Evolutionary conservation across 23 red algal species (phyloP).

Genomic region (Gracilaria vermiculophylla): DNA sequence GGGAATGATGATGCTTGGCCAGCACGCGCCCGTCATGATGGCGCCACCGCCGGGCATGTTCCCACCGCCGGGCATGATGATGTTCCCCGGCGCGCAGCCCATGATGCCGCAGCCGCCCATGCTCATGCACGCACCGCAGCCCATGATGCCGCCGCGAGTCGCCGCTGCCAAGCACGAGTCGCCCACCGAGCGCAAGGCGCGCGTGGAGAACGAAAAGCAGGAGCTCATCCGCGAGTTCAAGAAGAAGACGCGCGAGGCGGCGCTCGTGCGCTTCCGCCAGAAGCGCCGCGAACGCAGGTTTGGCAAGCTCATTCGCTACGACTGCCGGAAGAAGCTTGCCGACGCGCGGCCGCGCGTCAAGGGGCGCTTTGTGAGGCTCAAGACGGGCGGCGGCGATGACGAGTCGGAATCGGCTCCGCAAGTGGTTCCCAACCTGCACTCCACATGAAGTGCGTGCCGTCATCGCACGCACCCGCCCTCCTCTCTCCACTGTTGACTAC

Average conservation of each 20-base stretch:
- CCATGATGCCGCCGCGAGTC: background rate
- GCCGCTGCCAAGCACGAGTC: conserved; percentile 40
- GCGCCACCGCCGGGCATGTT: conserved; percentile 39
- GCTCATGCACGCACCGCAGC: conserved; percentile 30
- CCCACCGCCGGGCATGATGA: conserved; percentile 49
- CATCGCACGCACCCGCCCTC: background rate
- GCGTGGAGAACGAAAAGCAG: conserved; percentile 80
- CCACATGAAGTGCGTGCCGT: background rate
- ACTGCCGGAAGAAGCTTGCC: conserved; percentile 83
- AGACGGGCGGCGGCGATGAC: conserved; percentile 27
- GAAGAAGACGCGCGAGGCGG: conserved; percentile 89
- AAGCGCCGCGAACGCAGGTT: conserved; percentile 87
- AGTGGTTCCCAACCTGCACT: conserved; percentile 26
- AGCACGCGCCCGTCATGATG: conserved; percentile 47
- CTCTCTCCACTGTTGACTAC: conserved; percentile 1
- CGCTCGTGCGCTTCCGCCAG: conserved; percentile 88
- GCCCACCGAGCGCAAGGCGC: conserved; percentile 34
- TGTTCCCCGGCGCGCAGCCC: conserved; percentile 50
- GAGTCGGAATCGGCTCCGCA: conserved; percentile 30
- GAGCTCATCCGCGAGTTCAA: conserved; percentile 85
- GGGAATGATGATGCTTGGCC: conserved; percentile 49
- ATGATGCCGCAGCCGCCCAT: conserved; percentile 27
- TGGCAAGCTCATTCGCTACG: conserved; percentile 84
- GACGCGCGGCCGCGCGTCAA: conserved; percentile 82
- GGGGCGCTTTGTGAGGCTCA: conserved; percentile 83